Base-by-base conservation (phyloP, 2,329 filamentous ascomycete genomes). In the Xylariales sp. region DNA sequence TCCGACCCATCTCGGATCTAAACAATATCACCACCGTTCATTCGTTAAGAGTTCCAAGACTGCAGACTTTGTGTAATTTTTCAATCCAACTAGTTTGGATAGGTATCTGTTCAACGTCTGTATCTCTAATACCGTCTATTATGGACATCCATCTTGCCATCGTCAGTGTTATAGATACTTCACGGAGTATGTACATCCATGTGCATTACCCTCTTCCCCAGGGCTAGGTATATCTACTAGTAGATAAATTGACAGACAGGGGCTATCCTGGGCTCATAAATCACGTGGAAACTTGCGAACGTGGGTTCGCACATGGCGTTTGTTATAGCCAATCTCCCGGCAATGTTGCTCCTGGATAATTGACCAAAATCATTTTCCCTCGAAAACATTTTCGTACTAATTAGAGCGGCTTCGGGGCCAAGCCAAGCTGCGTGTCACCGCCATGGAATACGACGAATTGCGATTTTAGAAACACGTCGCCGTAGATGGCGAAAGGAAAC, bases 401-500 rank as follows among this genome's bases (percentile, higher is more conserved):
- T 68, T 55, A 71, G 41, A 73, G 46, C 4, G 72, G 69, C 71
- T 81, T 83, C 6, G 75, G 72, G 60, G 85, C 85, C 68, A 86
- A 84, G 9, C 85, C 85, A 41, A 87, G 75, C 70, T 80, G 77
- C 56, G 77, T 77, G 6, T 81, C 81, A 3, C 81, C 79, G 3
- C 80, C 78, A 73, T 90, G 85, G 71, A 90, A 91, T 43, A 92
- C 85, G 41, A 88, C 88, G 73, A 89, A 92, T 75, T 90, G 87
- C 72, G 84, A 84, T 86, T 92, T 92, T 63, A 92, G 82, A 81
- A 92, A 91, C 71, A 90, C 83, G 72, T 92, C 90, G 10, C 90
- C 90, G 69, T 91, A 90, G 75, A 93, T 92, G 66, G 83, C 85
- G 75, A 90, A 83, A 5, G 84, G 84, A 54, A 90, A 79, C n/a